Evolutionary conservation across 805 yeast genomes (phyloP).

Genomic region (Wickerhamomyces silvicola): DNA sequence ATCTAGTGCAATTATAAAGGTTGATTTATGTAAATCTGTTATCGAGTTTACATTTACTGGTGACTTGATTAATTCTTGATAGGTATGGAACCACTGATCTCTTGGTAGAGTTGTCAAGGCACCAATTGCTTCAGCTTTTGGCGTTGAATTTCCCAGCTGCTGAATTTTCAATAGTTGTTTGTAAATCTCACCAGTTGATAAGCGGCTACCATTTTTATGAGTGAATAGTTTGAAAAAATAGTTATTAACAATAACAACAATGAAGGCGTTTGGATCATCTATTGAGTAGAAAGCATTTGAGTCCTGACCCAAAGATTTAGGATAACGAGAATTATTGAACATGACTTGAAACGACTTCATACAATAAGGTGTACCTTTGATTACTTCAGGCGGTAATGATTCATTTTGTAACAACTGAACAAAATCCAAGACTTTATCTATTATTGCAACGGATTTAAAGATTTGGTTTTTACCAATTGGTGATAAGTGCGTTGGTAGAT

Average conservation of each 20-base stretch:
- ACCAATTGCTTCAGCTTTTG: constrained; percentile 45
- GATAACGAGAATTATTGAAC: constrained; percentile 87
- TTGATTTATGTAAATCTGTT: constrained; percentile 64
- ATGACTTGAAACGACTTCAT: constrained; percentile 88
- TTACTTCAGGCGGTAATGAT: constrained; percentile 69
- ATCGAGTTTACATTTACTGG: constrained; percentile 59
- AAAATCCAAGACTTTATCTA: constrained; percentile 62
- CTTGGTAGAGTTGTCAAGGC: constrained; percentile 78
- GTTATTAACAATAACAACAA: constrained; percentile 68
- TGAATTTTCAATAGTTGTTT: constrained; percentile 54
- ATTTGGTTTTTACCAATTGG: constrained; percentile 55
- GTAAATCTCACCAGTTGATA: constrained; percentile 44
- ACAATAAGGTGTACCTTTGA: constrained; percentile 79
- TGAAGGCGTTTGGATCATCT: constrained; percentile 49
- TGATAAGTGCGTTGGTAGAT: constrained; percentile 35
- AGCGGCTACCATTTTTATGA: constrained; percentile 40
- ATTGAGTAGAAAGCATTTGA: constrained; percentile 45
- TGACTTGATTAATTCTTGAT: constrained; percentile 48
- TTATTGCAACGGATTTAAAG: constrained; percentile 69
- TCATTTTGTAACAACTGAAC: constrained; percentile 61
- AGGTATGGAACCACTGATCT: constrained; percentile 67
- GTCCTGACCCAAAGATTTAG: constrained; percentile 56
- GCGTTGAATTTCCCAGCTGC: constrained; percentile 23
- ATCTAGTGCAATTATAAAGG: constrained; percentile 80
- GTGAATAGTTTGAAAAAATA: constrained; percentile 74